A percentile compares a stretch with the other conserved stretches of the same genome.
phyloP scores from a whole-genome alignment of 2,329 filamentous ascomycete species.

The Epichloe bromicola region DNA sequence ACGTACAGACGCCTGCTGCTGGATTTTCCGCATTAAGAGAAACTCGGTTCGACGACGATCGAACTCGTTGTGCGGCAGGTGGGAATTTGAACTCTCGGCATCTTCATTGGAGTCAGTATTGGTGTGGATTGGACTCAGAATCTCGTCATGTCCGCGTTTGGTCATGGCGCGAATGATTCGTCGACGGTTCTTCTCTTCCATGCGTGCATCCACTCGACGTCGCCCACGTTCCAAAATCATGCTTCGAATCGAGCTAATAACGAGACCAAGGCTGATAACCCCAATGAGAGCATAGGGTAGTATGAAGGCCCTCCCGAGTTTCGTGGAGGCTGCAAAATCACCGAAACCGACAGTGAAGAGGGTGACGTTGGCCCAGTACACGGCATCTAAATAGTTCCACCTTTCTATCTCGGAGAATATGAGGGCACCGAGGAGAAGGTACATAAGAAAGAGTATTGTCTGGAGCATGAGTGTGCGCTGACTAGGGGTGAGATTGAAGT shows the following conservation, averaged over 20 bases:
- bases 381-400: slow-evolving; percentile 64
- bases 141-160: slow-evolving; percentile 29
- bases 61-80: slow-evolving; percentile 27
- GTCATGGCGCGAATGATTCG: slow-evolving; percentile 32
- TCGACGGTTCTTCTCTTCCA: slow-evolving; percentile 46
- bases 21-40: slow-evolving; percentile 68
- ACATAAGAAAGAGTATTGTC: slow-evolving; percentile 74
- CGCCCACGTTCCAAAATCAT: slow-evolving; percentile 46
- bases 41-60: slow-evolving; percentile 60
- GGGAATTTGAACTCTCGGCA: slow-evolving; percentile 3
- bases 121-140: slow-evolving; percentile 36
- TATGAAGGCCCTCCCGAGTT: slow-evolving; percentile 54
- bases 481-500: slow-evolving; percentile 65
- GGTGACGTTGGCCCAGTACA: slow-evolving; percentile 69
- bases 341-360: slow-evolving; percentile 53
- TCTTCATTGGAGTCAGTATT: slow-evolving; percentile 6
- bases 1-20: slow-evolving; percentile 48
- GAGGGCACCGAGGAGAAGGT: slow-evolving; percentile 64
- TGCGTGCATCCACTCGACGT: slow-evolving; percentile 38
- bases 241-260: slow-evolving; percentile 66
- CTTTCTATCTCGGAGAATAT: slow-evolving; percentile 60
- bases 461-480: slow-evolving; percentile 85
- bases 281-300: slow-evolving; percentile 77
- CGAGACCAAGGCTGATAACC: slow-evolving; percentile 71
- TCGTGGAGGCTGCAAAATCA: slow-evolving; percentile 34